Base-by-base conservation (phyloP, 2,329 filamentous ascomycete genomes). In the Penicillium paneum region DNA sequence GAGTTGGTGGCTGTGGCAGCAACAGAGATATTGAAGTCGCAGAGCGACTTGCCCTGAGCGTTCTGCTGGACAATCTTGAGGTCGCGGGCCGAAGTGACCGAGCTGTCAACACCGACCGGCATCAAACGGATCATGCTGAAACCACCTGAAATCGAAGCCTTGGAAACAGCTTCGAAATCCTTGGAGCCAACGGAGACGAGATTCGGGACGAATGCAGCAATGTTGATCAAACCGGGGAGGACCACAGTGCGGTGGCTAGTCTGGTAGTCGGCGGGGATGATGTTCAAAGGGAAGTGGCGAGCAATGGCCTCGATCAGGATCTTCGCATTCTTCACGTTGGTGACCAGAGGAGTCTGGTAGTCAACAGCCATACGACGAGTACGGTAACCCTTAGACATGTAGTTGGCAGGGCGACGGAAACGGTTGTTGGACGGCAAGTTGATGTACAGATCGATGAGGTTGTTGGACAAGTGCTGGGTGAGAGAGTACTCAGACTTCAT, bases 261-360 rank as follows among this genome's bases (percentile, higher is more conserved):
- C 78, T 96, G 91, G 76, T 88, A 96, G 76, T 99, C 94, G 53
- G 92, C 85, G 61, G 86, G 87, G 69, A 85, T 84, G 54, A 99
- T 85, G 35, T 90, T 86, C 50, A 99, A 81, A 63, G 92, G 86
- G 70, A 91, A 96, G 72, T 95, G 88, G 55, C 93, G 87, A 53
- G 91, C 87, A 61, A 99, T 90, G 21, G 93, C 94, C 77, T 99
- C 94, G 49, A 99, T 88, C 48, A 99, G 78, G 56, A 99, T 90
- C 82, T 97, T 99, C 56, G 94, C 94, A 71, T 97, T 97, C 83
- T 99, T 99, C 74, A 99, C 94, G 67, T 99, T 99, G 52, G 94
- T 99, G 17, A 99, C 93, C 57, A 99, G 80, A 55, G 94, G 94
- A 51, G 94, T 96, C 78, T 97, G 93, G 78, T 97, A 90, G 76